These are phyloP conservation scores for Aegilops umbellulata DNA, from an alignment of 176 grass and related monocot genomes.

Conservation along the genomic window DNA sequence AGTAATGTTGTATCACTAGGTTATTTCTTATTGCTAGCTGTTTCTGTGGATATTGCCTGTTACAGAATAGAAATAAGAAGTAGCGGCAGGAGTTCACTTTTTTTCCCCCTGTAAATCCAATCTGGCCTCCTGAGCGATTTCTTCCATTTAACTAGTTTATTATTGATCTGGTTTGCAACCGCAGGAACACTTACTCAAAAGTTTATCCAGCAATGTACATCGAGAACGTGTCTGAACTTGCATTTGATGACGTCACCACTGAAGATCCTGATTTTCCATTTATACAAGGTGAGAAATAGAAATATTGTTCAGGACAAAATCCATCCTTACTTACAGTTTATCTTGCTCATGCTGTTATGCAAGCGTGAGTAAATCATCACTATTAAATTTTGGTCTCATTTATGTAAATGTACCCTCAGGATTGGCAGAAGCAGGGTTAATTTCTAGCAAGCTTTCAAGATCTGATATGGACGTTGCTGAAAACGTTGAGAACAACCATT, in stretches of 20 bases:
- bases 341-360: conserved; percentile 9
- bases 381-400: not conserved
- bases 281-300: conserved; percentile 76
- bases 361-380: not conserved
- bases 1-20: not conserved
- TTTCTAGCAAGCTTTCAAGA: conserved; percentile 86
- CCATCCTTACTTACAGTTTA: conserved; percentile 24
- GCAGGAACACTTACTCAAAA: conserved; percentile 82
- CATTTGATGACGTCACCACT: conserved; percentile 87
- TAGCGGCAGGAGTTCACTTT: not conserved
- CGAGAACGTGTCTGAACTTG: conserved; percentile 89
- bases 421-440: conserved; percentile 88
- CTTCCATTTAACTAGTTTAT: conserved; percentile 6
- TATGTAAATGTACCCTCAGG: conserved; percentile 47
- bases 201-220: conserved; percentile 99
- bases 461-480: conserved; percentile 38
- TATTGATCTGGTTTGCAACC: conserved; percentile 35
- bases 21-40: not conserved
- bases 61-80: not conserved
- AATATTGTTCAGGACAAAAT: conserved; percentile 11
- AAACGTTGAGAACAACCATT: conserved; percentile 44
- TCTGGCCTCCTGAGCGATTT: not conserved
- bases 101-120: not conserved
- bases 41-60: conserved; percentile 12
- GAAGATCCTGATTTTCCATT: conserved; percentile 84